Base-by-base conservation (phyloP, 305 asterid genomes). In the Euphrasia arctica region DNA sequence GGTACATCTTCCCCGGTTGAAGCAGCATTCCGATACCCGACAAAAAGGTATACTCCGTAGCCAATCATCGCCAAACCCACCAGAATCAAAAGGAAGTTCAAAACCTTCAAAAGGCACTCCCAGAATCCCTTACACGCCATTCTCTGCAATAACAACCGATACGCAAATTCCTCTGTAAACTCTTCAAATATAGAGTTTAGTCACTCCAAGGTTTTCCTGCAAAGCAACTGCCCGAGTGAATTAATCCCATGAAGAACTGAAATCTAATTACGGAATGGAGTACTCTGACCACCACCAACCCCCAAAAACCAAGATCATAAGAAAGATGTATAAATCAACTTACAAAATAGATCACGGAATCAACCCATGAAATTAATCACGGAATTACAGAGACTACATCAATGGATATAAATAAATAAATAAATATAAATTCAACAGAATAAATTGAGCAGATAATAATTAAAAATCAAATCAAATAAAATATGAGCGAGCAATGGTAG, bases 41-140 rank as follows among this genome's bases (percentile, higher is more conserved):
- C 90, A 72, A 90, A 94, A 45, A 94, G 93, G 77, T 86, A 94
- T 41, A 93, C 73, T 28, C 99, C 99, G 69, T 88, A 93, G 2
- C 99, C 99, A 60, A 88, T 77, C 92, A 88, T 93, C 10, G 86
- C 89, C 74, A 90, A 78, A 63, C 99, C 99, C 76, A 82, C 85
- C 49, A 90, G 83, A 69, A 91, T 76, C 77, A 94, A 65, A 49
- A 94, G 67, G 72, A 86, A 78, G 84, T 88, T 94, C 78, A 94
- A 71, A 76, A 88, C 66, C 96, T 84, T 93, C 86, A 93, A 76
- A 31, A 93, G 76, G 75, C 95, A 93, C 77, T 83, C 95, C 77
- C 91, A 87, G 56, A 78, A 85, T 8, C 91, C 96, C 76, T 75
- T 85, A 75, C 98, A 89, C 67, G 86, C 95, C 98, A 92, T 92